Evolutionary conservation across 257 asterid species (phyloP).

Genomic region (Solanum neorickii): DNA sequence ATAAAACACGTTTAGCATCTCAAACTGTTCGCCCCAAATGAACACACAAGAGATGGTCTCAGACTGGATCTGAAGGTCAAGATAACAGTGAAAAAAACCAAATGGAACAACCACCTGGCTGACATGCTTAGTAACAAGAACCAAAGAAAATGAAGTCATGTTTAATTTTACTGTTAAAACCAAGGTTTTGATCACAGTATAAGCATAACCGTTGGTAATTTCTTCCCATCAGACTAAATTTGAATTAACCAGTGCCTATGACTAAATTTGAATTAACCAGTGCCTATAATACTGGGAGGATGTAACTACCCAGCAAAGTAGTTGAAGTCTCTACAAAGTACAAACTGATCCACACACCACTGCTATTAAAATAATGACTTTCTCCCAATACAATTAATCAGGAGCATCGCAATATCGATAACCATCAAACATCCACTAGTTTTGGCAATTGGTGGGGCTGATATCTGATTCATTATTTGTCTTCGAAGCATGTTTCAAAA

Average conservation of each 20-base stretch:
- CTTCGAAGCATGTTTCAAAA: not conserved
- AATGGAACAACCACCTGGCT: not conserved
- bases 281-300: not conserved
- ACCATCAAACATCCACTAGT: not conserved
- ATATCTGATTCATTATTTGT: not conserved
- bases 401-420: not conserved
- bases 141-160: not conserved
- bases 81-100: not conserved
- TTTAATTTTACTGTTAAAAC: not conserved
- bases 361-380: not conserved
- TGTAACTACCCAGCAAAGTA: not conserved
- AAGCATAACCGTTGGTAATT: not conserved
- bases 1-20: constrained; percentile 3
- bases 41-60: not conserved
- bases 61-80: not conserved
- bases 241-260: not conserved
- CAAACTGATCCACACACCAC: not conserved
- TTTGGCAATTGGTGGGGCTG: not conserved
- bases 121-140: not conserved
- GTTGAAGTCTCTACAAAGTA: not conserved
- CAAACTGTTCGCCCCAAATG: not conserved
- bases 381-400: not conserved
- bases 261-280: not conserved
- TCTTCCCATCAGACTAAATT: not conserved
- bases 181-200: not conserved